Conservation (phyloP, 352 stramenopile species). For the Phytophthora tentaculata region DNA sequence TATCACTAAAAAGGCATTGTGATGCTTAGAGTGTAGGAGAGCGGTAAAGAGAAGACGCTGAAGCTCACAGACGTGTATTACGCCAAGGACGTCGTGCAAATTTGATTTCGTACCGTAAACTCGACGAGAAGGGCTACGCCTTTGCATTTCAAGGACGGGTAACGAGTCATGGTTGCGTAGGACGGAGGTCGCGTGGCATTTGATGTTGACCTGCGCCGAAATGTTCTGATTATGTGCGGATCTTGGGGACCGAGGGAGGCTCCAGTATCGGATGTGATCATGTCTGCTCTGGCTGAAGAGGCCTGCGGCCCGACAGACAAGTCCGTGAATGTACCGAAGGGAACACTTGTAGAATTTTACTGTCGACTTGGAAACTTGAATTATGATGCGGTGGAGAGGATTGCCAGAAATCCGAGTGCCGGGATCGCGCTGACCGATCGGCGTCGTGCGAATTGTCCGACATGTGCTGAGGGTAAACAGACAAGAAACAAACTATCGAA, state of each 20-base stretch:
- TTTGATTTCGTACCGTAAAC: neutral
- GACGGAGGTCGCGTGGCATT: neutral
- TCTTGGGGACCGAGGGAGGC: neutral
- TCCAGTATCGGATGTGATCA: neutral
- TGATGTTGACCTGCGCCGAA: neutral
- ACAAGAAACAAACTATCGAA: neutral
- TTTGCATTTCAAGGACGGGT: neutral
- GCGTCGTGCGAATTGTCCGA: neutral
- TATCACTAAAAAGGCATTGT: too few species aligned
- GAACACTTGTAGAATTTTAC: neutral
- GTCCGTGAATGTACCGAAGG: neutral
- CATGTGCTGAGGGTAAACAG: neutral
- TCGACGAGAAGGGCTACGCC: neutral
- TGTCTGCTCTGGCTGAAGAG: neutral
- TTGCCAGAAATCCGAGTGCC: neutral
- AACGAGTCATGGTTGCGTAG: neutral
- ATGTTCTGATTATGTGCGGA: neutral
- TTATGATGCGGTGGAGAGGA: neutral
- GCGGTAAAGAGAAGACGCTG: neutral
- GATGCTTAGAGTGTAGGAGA: neutral
- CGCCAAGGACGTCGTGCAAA: neutral
- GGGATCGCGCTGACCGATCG: neutral
- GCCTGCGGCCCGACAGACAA: neutral
- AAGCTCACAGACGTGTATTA: neutral
- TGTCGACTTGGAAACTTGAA: neutral